These are phyloP conservation scores for Bipolaris zeicola DNA, from an alignment of 2,329 filamentous ascomycete genomes.

Conservation along the genomic window DNA sequence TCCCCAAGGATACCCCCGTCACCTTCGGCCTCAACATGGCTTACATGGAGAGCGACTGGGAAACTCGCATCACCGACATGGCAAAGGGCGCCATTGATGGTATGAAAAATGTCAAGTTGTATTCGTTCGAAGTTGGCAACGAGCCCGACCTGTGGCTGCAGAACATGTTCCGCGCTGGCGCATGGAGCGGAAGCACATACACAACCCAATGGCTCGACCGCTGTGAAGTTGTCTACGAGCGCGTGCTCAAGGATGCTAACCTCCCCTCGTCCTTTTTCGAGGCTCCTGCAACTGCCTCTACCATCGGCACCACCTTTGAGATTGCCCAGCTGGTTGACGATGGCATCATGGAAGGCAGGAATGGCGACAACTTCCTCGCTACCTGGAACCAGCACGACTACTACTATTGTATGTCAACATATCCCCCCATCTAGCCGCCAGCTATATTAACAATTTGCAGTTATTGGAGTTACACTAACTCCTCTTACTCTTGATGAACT, in stretches of 20 bases:
- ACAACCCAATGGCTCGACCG: conserved; percentile 55
- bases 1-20: conserved; percentile 57
- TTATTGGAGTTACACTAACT: conserved; percentile 55
- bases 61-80: conserved; percentile 51
- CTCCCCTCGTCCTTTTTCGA: conserved; percentile 56
- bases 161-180: conserved; percentile 53
- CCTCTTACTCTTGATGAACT: conserved; percentile 53
- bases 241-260: conserved; percentile 52
- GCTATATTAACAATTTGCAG: conserved; percentile 28
- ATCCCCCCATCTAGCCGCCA: not conserved
- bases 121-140: conserved; percentile 53
- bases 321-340: conserved; percentile 50
- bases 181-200: conserved; percentile 54
- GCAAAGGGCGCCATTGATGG: conserved; percentile 48
- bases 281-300: conserved; percentile 56
- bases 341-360: conserved; percentile 48
- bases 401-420: conserved; percentile 51
- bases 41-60: conserved; percentile 53
- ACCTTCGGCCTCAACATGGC: conserved; percentile 59
- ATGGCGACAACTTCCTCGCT: conserved; percentile 48
- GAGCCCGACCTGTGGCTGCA: conserved; percentile 52
- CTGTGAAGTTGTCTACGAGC: conserved; percentile 52
- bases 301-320: conserved; percentile 58
- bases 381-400: conserved; percentile 62
- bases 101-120: conserved; percentile 48